Conservation (phyloP, 805 yeast genomes). For the Wickerhamiella qilinensis region DNA sequence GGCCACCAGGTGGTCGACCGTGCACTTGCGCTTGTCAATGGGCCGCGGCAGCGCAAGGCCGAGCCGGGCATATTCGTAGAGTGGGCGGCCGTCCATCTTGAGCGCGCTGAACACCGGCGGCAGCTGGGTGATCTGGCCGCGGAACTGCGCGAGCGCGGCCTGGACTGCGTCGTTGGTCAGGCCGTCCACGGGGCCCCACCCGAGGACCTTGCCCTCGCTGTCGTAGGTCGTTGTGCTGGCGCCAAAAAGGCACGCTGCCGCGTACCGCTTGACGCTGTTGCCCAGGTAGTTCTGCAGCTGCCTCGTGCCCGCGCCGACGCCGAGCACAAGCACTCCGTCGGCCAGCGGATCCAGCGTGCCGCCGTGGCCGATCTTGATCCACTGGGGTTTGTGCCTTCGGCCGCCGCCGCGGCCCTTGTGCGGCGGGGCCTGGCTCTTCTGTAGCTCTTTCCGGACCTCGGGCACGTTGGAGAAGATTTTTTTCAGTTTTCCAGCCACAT, state of each 20-base stretch:
- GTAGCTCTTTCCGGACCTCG: conserved; percentile 31
- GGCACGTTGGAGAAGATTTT: conserved; percentile 41
- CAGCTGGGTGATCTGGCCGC: conserved; percentile 72
- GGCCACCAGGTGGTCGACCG: conserved; percentile 37
- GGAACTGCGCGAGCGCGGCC: conserved; percentile 38
- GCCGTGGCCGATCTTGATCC: conserved; percentile 89
- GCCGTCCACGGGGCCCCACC: conserved; percentile 40
- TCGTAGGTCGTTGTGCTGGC: conserved; percentile 90
- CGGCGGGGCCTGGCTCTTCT: background rate
- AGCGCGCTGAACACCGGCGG: conserved; percentile 94
- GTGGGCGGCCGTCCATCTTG: conserved; percentile 84
- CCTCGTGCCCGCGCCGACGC: conserved; percentile 88
- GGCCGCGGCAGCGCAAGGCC: conserved; percentile 71
- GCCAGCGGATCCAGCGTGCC: conserved; percentile 96
- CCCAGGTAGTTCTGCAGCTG: conserved; percentile 52
- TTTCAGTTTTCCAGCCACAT: conserved; percentile 54
- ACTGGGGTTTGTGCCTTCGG: conserved; percentile 37
- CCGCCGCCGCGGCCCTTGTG: conserved; percentile 22
- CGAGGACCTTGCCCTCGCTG: conserved; percentile 65
- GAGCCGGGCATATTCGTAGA: conserved; percentile 86
- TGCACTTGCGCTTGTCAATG: conserved; percentile 63
- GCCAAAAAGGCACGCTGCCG: conserved; percentile 74
- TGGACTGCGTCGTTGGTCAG: conserved; percentile 33
- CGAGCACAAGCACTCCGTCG: conserved; percentile 79
- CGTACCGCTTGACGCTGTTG: conserved; percentile 64